Evolutionary conservation across 1,139 yeast genomes (phyloP), one percentile per base, ranked within the genome.

Genomic region (Pichia sp.): DNA sequence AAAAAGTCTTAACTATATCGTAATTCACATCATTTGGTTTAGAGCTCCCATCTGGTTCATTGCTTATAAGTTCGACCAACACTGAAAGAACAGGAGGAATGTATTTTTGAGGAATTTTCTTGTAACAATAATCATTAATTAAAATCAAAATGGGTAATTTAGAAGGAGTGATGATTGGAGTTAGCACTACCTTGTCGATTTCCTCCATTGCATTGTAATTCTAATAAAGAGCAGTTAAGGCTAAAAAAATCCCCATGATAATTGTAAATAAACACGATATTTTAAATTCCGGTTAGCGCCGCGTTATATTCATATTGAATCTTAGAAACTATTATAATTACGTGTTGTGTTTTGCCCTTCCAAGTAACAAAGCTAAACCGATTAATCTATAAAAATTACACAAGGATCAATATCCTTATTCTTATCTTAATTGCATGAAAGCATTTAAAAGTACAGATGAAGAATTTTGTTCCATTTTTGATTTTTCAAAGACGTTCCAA

Each of bases 401-500:
- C 11, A 32, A 11, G 8, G 4, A 32, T 16, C 12, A 18, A n/a
- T 18, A 18, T 16, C 15, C 16, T 6, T 18, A 7, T 2, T 13
- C 13, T 15, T 45, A 48, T 27, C 56, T 44, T 29, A 53, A 46
- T 40, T 85, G 90, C 74, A 79, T 83, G 58, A 85, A 85, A 3
- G 94, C 88, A 67, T 85, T 92, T 45, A 85, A 68, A 45, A 87
- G 68, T 6, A 83, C 85, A 22, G 88, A 80, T 11, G 80, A 69
- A 24, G 82, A 80, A 18, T 76, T 77, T 40, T 71, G 74, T 51
- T 76, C 81, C 40, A 72, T 68, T 60, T 77, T 81, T 52, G 76
- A 79, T 64, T 84, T 87, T 53, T 86, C 95, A 68, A 87, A 89
- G 2, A 88, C 84, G 58, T 86, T 87, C 97, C 97, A 90, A 60